Evolutionary conservation across 768 basidiomycete species (phyloP), one percentile per base, ranked within the genome.

Genomic region (Exidia glandulosa): DNA sequence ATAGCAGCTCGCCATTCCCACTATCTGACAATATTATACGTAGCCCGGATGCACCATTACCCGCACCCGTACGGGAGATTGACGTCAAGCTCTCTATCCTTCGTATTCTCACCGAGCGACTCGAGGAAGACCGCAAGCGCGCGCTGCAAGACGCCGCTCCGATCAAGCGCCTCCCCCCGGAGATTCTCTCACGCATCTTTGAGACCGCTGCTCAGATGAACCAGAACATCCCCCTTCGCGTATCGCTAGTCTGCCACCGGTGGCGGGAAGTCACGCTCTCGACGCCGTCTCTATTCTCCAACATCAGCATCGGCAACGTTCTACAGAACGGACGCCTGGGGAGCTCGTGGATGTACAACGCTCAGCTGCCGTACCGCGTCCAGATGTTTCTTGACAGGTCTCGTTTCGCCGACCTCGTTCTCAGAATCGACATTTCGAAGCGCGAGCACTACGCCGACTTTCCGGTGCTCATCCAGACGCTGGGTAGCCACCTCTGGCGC

Each of bases 221-320:
- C 41, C 41, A 45, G 41, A 45, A 45, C 19, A 14, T 45, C 9
- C 41, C 19, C 41, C 5, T 10, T 14, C 41, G 41, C 41, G 41
- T 50, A 1, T 59, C 58, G 3, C 58, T 45, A 19, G 58, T 59
- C 4, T 59, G 58, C 32, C 58, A 47, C 41, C 23, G 16, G 30
- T 59, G 58, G 58, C 45, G 58, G 29, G 58, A 59, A 27, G 54
- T 55, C n/a, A 27, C 54, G 19, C 25, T 55, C 6, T 14, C 29
- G 23, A 55, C 54, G 14, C 54, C 54, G 16, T 31, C 54, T 7
- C 32, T 55, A 13, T 55, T 19, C n/a, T 9, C 54, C 54, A 33
- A 55, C 19, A 55, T 55, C 7, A 19, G 10, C 10, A 45, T 45
- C 6, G 41, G 41, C 9, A 14, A 45, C 41, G 23, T 45, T 23